Evolutionary conservation across 2,329 filamentous ascomycete species (phyloP).

Genomic region (Neophaeococcomyces aloes): DNA sequence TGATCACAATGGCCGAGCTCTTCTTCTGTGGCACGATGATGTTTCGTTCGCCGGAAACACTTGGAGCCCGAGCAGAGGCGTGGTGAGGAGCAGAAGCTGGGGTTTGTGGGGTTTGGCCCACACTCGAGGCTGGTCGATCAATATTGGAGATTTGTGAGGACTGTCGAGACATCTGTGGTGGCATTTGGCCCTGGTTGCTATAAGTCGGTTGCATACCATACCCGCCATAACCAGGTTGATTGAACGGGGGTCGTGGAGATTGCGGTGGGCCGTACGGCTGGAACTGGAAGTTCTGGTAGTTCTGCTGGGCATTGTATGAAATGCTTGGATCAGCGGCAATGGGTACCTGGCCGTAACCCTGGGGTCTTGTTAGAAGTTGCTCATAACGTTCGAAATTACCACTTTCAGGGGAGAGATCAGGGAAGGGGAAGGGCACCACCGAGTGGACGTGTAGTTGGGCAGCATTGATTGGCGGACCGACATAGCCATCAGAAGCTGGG

Average conservation of each 20-base stretch:
- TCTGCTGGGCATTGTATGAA: conserved; percentile 18
- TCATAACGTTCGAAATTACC: conserved; percentile 51
- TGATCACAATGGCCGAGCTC: conserved; percentile 72
- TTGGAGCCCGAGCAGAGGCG: conserved; percentile 45
- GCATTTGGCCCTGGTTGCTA: conserved; percentile 34
- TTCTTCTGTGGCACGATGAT: conserved; percentile 52
- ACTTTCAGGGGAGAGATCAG: conserved; percentile 59
- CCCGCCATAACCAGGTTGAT: conserved; percentile 40
- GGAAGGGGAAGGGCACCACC: conserved; percentile 26
- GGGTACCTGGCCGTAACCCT: conserved; percentile 26
- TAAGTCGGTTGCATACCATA: conserved; percentile 45
- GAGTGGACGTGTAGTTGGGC: conserved; percentile 15
- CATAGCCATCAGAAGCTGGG: conserved; percentile 21
- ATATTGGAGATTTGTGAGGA: conserved; percentile 63
- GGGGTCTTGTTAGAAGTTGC: conserved; percentile 57
- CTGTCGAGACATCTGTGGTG: conserved; percentile 65
- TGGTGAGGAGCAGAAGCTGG: conserved; percentile 38
- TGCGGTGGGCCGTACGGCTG: conserved; percentile 33
- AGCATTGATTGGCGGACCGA: conserved; percentile 17
- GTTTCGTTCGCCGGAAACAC: conserved; percentile 51
- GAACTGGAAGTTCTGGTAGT: conserved; percentile 11
- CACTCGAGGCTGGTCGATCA: conserved; percentile 52
- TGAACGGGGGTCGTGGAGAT: conserved; percentile 38
- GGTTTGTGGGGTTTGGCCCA: conserved; percentile 45
- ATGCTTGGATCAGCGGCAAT: conserved; percentile 22